Evolutionary conservation across 2,329 filamentous ascomycete species (phyloP).

Genomic region (Ophiocordyceps unilateralis): DNA sequence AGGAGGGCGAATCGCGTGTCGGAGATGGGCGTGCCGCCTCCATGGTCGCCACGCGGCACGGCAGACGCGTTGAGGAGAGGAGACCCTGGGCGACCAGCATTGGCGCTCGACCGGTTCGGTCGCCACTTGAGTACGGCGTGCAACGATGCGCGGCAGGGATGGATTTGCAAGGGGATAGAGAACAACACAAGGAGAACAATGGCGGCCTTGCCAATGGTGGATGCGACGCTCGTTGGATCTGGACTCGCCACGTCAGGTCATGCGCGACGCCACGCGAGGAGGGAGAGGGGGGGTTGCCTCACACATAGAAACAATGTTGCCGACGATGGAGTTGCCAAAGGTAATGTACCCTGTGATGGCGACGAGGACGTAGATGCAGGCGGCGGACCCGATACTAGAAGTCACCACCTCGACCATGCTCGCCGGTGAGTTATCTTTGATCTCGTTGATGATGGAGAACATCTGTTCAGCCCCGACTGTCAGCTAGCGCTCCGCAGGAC

Average conservation of each 20-base stretch:
- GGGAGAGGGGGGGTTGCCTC: slow-evolving; percentile 17
- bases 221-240: slow-evolving; percentile 39
- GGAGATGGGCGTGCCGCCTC: slow-evolving; percentile 49
- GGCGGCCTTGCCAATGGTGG: slow-evolving; percentile 84
- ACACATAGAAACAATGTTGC: slow-evolving; percentile 92
- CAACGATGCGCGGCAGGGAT: slow-evolving; percentile 87
- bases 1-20: slow-evolving; percentile 80
- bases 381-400: slow-evolving; percentile 77
- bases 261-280: not conserved
- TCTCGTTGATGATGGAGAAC: slow-evolving; percentile 97
- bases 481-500: not conserved
- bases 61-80: slow-evolving; percentile 22
- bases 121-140: slow-evolving; percentile 93
- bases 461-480: slow-evolving; percentile 39
- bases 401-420: slow-evolving; percentile 63
- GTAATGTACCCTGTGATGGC: slow-evolving; percentile 92
- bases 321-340: slow-evolving; percentile 75
- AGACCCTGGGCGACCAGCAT: slow-evolving; percentile 20
- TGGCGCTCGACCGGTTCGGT: slow-evolving; percentile 32
- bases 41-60: slow-evolving; percentile 29
- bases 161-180: slow-evolving; percentile 86
- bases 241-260: slow-evolving; percentile 6
- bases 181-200: slow-evolving; percentile 95
- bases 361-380: slow-evolving; percentile 72
- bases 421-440: slow-evolving; percentile 61